Evolutionary conservation across 768 basidiomycete genomes (phyloP), one percentile per base, ranked within the genome.

Genomic region (Tylopilus subfusipes): DNA sequence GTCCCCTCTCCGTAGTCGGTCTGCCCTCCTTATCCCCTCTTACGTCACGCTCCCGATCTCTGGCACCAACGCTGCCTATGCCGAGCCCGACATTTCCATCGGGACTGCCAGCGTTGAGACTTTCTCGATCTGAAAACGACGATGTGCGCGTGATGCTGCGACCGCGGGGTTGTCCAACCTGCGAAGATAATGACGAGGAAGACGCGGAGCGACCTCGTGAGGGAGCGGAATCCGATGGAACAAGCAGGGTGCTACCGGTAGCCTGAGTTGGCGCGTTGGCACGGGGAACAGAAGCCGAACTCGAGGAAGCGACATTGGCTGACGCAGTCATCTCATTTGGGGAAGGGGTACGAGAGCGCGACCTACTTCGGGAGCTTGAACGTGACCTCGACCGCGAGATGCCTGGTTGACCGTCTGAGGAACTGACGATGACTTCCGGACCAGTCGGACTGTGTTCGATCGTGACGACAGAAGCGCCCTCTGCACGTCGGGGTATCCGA

Each of bases 101-200:
- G 9, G 78, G 78, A 33, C 68, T 74, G 30, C 71, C 75, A 7
- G 71, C 57, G 24, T 63, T 56, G 56, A 73, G 53, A 48, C 73
- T 68, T 16, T 78, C 78, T 10, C 79, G 73, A 57, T 82, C 82
- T 48, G 79, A 81, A 42, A 81, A 82, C 2, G 83, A 80, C 16
- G 82, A 74, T 7, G 78, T 78, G 36, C 82, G 78, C 19, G 82
- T 76, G 46, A 72, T 72, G 39, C 83, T 83, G 21, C 84, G 75
- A 3, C 85, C 84, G 14, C 85, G 78, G 22, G 57, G 25, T 18
- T 66, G 68, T 34, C 65, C 72, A 8, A 49, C 66, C 52, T 68
- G 70, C 38, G 68, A 68, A 48, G 72, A 68, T 34, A 63, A 57
- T 29, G 71, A 70, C 21, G 73, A 64, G 21, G 73, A 68, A 11